Conservation (phyloP, 1,284 basidiomycete genomes). For the Cutaneotrichosporon daszewskae region DNA sequence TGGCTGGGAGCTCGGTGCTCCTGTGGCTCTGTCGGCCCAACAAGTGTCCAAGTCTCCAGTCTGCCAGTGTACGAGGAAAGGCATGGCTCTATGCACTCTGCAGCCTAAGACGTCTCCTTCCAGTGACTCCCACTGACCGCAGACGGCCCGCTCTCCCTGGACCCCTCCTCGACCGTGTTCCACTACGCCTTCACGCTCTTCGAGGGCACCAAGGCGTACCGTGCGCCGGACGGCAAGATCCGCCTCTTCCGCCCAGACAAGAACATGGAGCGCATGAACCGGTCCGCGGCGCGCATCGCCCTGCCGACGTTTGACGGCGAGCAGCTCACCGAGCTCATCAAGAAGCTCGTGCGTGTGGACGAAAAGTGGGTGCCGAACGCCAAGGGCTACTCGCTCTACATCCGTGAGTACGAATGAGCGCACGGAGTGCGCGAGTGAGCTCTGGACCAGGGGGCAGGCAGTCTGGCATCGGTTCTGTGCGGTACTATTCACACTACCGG, state of each 20-base stretch:
- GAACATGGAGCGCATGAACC: conserved; percentile 76
- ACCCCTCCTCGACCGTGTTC: conserved; percentile 80
- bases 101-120: too few species aligned
- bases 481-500: too few species aligned
- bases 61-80: too few species aligned
- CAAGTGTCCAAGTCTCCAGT: too few species aligned
- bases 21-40: too few species aligned
- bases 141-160: conserved; percentile 70
- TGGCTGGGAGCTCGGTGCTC: too few species aligned
- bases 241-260: conserved; percentile 94
- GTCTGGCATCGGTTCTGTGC: too few species aligned
- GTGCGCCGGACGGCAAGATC: conserved; percentile 68
- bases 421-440: too few species aligned
- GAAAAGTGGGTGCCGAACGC: conserved; percentile 88
- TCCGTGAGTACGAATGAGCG: conserved; percentile 51
- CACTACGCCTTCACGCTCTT: conserved; percentile 82
- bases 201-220: conserved; percentile 96
- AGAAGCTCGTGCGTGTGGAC: conserved; percentile 80
- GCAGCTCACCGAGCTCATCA: conserved; percentile 75
- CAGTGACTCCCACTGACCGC: too few species aligned
- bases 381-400: conserved; percentile 85
- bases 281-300: conserved; percentile 46
- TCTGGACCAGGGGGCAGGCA: too few species aligned
- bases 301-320: conserved; percentile 69
- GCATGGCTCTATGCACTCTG: too few species aligned